Evolutionary conservation across 2,329 filamentous ascomycete species (phyloP), one percentile per base, ranked within the genome.

Genomic region (Periconia sp.): DNA sequence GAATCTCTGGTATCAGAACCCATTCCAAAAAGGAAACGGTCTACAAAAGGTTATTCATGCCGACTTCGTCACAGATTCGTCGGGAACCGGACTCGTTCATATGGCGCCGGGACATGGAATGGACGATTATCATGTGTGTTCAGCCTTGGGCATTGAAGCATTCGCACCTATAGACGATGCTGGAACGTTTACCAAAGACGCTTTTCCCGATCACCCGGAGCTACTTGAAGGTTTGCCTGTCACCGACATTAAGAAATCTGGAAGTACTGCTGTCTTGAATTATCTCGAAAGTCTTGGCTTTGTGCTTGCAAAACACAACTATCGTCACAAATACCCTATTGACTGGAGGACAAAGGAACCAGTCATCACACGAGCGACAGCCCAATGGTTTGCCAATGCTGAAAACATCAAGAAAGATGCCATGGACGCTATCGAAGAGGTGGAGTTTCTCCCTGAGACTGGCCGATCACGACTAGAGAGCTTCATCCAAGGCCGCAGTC

Each of bases 311-410:
- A 83, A 82, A 3, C 88, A 95, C 62, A 81, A 80, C 52, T 88
- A 93, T 69, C 82, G 81, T 49, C 94, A 99, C 79, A 97, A 96
- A 73, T 97, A 97, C 70, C 94, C 94, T 0, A 96, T 97, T 63
- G 94, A 99, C 75, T 99, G 94, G 94, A 84, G 94, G 50, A 96
- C 93, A 0, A 99, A 97, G 74, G 82, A 89, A 61, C 94, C 94
- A 1, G 87, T 99, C 47, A 91, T 99, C 55, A 85, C 95, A 33
- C 81, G 94, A 60, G 93, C 94, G 3, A 99, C 95, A 0, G 91
- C 92, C 37, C 94, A 99, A 75, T 99, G 94, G 94, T 99, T 99
- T 69, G 92, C 94, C 11, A 91, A 97, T 72, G 91, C 97, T 2
- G 91, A 82, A 14, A 84, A 82, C 47, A 93, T 97, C 73, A 95